Percentiles rank a stretch among this genome's conserved stretches.
Evolutionary conservation across 225 moss, liverwort and hornwort species (phyloP).

Genomic region (Marchantia paleacea): DNA sequence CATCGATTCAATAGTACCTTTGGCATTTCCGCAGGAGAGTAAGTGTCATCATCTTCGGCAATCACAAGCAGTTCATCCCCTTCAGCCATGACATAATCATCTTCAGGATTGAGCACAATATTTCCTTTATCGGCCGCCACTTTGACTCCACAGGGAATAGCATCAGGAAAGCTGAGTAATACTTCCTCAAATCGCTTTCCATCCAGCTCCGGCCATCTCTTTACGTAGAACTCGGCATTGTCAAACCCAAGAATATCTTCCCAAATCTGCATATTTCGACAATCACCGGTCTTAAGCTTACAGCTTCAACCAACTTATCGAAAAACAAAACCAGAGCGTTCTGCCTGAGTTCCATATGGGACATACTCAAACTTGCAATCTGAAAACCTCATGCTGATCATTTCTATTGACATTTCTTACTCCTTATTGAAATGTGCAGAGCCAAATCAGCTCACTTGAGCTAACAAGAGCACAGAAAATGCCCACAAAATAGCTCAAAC

Average conservation of each 20-base stretch:
- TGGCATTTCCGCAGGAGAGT: constrained; percentile 45
- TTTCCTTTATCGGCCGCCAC: constrained; percentile 57
- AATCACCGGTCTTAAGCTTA: neutral
- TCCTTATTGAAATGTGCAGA: too few species aligned
- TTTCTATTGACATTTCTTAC: neutral
- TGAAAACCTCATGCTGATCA: neutral
- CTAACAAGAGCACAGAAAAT: too few species aligned
- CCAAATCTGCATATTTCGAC: constrained; percentile 55
- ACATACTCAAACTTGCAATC: neutral
- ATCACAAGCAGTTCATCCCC: constrained; percentile 84
- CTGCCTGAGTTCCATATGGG: neutral
- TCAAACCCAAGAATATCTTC: constrained; percentile 81
- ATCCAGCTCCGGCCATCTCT: constrained; percentile 70
- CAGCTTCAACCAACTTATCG: neutral
- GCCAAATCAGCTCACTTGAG: too few species aligned
- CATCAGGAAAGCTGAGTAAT: constrained; percentile 66
- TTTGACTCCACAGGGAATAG: constrained; percentile 78
- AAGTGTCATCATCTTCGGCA: constrained; percentile 76
- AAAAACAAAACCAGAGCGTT: too few species aligned
- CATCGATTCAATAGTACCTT: constrained; percentile 22
- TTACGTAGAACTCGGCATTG: constrained; percentile 83
- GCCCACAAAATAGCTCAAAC: too few species aligned
- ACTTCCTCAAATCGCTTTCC: constrained; percentile 65
- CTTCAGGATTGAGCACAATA: constrained; percentile 65
- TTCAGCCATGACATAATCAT: constrained; percentile 58